These are phyloP conservation scores for Collybia mongolica DNA, from an alignment of 768 basidiomycete genomes.

Conservation along the genomic window DNA sequence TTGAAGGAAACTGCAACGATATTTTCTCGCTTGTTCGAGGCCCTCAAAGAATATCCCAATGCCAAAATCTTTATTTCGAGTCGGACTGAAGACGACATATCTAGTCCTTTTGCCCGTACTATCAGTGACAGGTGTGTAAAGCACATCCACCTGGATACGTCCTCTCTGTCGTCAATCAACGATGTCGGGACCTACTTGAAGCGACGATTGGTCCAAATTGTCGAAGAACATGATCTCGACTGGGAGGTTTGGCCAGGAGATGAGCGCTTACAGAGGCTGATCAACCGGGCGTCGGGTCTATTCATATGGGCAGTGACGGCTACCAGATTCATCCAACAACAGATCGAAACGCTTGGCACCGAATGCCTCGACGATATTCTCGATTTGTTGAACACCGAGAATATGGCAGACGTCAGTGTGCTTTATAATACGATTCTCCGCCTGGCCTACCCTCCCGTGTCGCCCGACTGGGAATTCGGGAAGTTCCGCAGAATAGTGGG, in stretches of 20 bases:
- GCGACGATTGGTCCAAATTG: conserved; percentile 1
- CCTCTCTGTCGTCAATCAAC: conserved; percentile 1
- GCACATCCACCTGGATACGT: conserved; percentile 11
- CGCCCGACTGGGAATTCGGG: not conserved
- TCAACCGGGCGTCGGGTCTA: too few relatives aligned
- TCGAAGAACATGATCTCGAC: conserved; percentile 2
- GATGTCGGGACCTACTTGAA: conserved; percentile 8
- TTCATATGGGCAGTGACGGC: conserved; percentile 19
- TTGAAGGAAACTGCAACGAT: conserved; percentile 6
- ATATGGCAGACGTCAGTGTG: conserved; percentile 12
- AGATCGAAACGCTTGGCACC: conserved; percentile 5
- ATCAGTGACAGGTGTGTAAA: conserved; percentile 10
- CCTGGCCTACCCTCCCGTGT: too few relatives aligned
- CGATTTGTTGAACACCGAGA: conserved; percentile 6
- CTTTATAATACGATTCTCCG: conserved; percentile 9
- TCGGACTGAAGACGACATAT: conserved; percentile 12
- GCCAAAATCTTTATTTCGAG: conserved; percentile 15
- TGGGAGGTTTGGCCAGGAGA: conserved; percentile 12
- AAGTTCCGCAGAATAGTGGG: conserved; percentile 18
- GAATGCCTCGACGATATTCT: conserved; percentile 9
- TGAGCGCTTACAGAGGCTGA: not conserved
- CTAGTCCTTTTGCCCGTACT: conserved; percentile 5
- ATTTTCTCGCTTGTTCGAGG: conserved; percentile 10
- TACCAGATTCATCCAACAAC: conserved; percentile 4
- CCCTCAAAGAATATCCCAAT: conserved; percentile 3